Conservation (phyloP, 2,329 filamentous ascomycete genomes). For the Capronia epimyces region DNA sequence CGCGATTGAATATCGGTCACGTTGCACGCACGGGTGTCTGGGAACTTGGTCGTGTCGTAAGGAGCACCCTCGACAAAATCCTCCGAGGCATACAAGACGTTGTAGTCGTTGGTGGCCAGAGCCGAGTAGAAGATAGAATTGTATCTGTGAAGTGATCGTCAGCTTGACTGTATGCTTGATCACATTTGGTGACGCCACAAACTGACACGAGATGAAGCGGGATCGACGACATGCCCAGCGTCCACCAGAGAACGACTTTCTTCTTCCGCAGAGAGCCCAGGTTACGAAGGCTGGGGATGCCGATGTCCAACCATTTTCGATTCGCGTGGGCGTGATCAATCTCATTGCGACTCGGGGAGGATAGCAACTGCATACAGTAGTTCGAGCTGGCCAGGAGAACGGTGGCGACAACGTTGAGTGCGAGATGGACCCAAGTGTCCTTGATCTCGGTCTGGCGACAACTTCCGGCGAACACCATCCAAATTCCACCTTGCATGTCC, state of each 20-base stretch:
- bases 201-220: constrained; percentile 30
- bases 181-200: constrained; percentile 9
- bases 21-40: constrained; percentile 19
- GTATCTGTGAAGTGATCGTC: constrained; percentile 22
- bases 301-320: constrained; percentile 33
- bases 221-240: constrained; percentile 27
- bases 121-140: constrained; percentile 32
- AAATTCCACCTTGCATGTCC: constrained; percentile 18
- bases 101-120: constrained; percentile 28
- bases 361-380: constrained; percentile 50
- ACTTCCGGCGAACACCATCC: constrained; percentile 23
- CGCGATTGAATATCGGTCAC: constrained; percentile 19
- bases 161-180: constrained; percentile 22
- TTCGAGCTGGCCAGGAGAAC: constrained; percentile 45
- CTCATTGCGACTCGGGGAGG: constrained; percentile 46
- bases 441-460: constrained; percentile 18
- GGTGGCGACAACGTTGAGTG: constrained; percentile 47
- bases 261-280: constrained; percentile 22
- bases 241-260: constrained; percentile 26
- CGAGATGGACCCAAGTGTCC: constrained; percentile 38
- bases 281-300: constrained; percentile 32
- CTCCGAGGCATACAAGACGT: constrained; percentile 21
- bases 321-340: constrained; percentile 45
- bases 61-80: constrained; percentile 20
- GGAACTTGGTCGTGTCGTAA: constrained; percentile 20